phyloP scores from a whole-genome alignment of 2,329 filamentous ascomycete genomes.

The Aplosporella prunicola region DNA sequence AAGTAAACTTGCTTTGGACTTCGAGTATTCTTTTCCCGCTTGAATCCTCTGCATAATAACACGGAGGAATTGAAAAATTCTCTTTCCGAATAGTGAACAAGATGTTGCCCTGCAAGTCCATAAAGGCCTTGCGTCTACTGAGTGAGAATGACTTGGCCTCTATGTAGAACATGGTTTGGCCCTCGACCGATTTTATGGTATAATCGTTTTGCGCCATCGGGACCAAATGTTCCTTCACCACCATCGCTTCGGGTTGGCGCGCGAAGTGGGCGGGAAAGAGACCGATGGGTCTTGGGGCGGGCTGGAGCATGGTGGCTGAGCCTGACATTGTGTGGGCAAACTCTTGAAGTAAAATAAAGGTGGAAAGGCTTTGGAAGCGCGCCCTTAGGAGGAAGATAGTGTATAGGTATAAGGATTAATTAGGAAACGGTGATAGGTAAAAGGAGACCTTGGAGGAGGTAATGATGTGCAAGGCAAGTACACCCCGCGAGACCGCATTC shows the following conservation, averaged over 20 bases:
- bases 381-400: too few species aligned
- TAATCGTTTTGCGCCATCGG: conserved; percentile 57
- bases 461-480: too few species aligned
- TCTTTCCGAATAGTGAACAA: conserved; percentile 52
- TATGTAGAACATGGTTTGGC: conserved; percentile 46
- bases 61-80: conserved; percentile 41
- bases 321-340: too few species aligned
- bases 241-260: conserved; percentile 34
- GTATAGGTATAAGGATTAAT: too few species aligned
- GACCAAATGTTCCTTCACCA: conserved; percentile 52
- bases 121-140: conserved; percentile 47
- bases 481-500: too few species aligned
- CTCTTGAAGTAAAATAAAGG: too few species aligned
- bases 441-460: too few species aligned
- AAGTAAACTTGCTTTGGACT: conserved; percentile 45
- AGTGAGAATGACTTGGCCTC: conserved; percentile 47
- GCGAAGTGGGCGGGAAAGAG: conserved; percentile 22
- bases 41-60: conserved; percentile 42
- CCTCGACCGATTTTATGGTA: conserved; percentile 48
- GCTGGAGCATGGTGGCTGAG: too few species aligned
- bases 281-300: conserved; percentile 12
- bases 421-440: too few species aligned
- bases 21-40: conserved; percentile 42
- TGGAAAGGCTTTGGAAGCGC: too few species aligned
- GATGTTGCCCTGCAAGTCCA: conserved; percentile 43